Percentiles rank a stretch among this genome's conserved stretches.
Conservation (phyloP, 2,329 filamentous ascomycete species). For the Venturia carpophila region DNA sequence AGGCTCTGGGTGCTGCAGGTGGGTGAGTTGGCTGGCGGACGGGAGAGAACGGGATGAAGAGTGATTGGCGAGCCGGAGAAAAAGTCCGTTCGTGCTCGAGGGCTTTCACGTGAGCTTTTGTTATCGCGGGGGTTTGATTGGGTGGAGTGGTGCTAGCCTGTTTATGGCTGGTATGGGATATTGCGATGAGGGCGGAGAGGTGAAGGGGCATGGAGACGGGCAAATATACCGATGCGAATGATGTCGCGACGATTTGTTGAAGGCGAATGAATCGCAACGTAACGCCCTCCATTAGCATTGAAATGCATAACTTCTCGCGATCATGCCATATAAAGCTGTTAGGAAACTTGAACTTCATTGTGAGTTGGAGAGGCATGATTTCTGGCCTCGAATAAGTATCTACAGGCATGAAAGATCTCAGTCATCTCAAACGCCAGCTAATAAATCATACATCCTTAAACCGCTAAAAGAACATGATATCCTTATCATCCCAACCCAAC, state of each 20-base stretch:
- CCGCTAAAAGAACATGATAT: conserved; percentile 65
- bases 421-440: conserved; percentile 17
- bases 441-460: conserved; percentile 21
- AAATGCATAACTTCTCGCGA: too few relatives aligned
- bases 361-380: neutral
- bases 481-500: conserved; percentile 63
- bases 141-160: neutral
- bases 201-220: too few relatives aligned
- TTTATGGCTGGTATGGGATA: neutral
- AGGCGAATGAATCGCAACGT: too few relatives aligned
- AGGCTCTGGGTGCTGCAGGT: neutral
- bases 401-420: neutral
- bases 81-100: neutral
- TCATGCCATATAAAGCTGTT: too few relatives aligned
- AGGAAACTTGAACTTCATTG: too few relatives aligned
- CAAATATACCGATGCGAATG: too few relatives aligned
- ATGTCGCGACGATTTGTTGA: too few relatives aligned
- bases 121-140: neutral
- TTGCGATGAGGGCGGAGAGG: neutral
- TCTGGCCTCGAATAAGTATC: neutral
- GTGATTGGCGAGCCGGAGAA: neutral
- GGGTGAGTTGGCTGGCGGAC: neutral
- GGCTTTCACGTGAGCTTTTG: neutral
- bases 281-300: too few relatives aligned
- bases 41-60: neutral